Evolutionary conservation across 495 filamentous ascomycete genomes (phyloP), one percentile per base, ranked within the genome.

Genomic region (Evernia prunastri): DNA sequence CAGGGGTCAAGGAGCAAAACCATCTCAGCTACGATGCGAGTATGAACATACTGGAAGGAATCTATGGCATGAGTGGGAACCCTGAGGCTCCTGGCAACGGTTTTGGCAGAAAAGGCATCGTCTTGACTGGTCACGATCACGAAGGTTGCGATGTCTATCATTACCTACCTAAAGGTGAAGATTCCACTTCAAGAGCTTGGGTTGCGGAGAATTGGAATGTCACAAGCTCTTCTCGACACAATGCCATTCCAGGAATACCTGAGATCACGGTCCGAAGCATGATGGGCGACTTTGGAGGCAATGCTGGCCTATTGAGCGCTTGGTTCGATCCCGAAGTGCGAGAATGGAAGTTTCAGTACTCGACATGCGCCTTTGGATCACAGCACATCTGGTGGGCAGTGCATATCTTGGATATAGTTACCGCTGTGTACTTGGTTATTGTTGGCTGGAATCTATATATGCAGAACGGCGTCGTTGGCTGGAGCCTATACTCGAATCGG

Each of bases 201-300:
- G 56, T 12, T 54, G 70, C 61, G n/a, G 62, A 53, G 53, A 66
- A 33, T 56, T 69, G 51, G 67, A 72, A 59, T 51, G 66, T 25
- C 63, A 73, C 45, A 29, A 65, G 29, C 35, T n/a, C 7, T 43
- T 20, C 49, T 23, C 56, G 23, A 59, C 60, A 39, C 54, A 64
- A 51, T 29, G 58, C 23, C 56, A 67, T 45, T 29, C 64, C 43
- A 77, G 76, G 76, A 62, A 79, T 96, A n/a, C 78, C 92, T 4
- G 94, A 97, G 75, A 84, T 97, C 59, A 98, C 94, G 0, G 88
- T 97, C 8, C 83, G 91, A n/a, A 96, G 91, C 68, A 97, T 98
- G 94, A 98, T 98, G 94, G 94, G 93, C 31, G 89, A 89, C 33
- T 97, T 86, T 70, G 86, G 85, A 25, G 94, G 94, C 7, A 92